These are phyloP conservation scores for Periglandula ipomoeae DNA, from an alignment of 2,329 filamentous ascomycete genomes.

Conservation along the genomic window DNA sequence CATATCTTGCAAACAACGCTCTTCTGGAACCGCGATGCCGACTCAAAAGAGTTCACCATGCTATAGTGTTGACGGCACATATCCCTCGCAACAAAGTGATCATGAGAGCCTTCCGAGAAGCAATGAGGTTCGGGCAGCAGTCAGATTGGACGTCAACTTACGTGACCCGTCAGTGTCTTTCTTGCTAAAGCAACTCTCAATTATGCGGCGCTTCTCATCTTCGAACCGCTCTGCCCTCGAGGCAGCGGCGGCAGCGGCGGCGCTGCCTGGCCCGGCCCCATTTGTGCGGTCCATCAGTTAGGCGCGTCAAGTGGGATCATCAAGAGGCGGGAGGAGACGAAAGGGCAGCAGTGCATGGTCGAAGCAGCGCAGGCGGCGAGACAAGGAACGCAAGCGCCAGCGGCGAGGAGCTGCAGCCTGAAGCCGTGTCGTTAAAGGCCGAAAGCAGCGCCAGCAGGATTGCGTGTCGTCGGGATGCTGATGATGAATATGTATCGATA, in stretches of 20 bases:
- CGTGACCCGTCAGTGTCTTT: slow-evolving; percentile 77
- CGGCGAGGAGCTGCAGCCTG: slow-evolving; percentile 10
- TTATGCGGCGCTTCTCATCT: slow-evolving; percentile 90
- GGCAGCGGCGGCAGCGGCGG: slow-evolving; percentile 25
- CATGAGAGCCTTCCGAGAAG: background rate
- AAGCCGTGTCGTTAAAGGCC: slow-evolving; percentile 24
- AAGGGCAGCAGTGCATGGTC: slow-evolving; percentile 9
- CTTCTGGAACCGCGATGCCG: too few species aligned
- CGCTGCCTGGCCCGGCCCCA: slow-evolving; percentile 25
- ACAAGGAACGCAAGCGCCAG: slow-evolving; percentile 4
- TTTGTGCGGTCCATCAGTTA: slow-evolving; percentile 31
- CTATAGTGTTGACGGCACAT: too few species aligned
- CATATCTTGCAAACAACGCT: background rate
- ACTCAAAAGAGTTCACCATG: too few species aligned
- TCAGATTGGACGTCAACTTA: slow-evolving; percentile 37
- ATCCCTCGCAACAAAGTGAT: too few species aligned
- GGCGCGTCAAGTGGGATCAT: slow-evolving; percentile 10
- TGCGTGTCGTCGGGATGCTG: background rate
- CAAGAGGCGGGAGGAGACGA: slow-evolving; percentile 8
- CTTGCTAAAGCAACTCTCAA: slow-evolving; percentile 90
- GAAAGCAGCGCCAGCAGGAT: background rate
- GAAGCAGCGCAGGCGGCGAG: slow-evolving; percentile 1
- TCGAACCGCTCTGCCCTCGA: slow-evolving; percentile 75
- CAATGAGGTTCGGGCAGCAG: background rate
- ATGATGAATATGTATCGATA: background rate